Evolutionary conservation across 164 flowering plant genomes (phyloP).

Genomic region (Paratinospora sagittata): DNA sequence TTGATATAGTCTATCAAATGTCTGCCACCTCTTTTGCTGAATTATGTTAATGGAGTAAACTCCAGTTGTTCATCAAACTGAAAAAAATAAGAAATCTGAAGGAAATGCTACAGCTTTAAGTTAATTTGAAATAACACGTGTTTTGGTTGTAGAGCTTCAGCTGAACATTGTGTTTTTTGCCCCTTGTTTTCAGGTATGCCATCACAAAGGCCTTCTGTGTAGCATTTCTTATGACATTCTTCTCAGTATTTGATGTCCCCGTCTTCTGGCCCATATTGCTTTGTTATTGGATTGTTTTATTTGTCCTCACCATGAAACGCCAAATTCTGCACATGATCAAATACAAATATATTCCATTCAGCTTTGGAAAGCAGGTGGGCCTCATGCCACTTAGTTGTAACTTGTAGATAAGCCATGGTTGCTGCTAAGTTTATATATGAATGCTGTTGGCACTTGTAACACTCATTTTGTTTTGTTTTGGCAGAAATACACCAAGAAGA

Average conservation of each 20-base stretch:
- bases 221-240: constrained; percentile 36
- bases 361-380: constrained; percentile 43
- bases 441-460: neutral
- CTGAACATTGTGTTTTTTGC: neutral
- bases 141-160: neutral
- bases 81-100: too few species aligned
- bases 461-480: neutral
- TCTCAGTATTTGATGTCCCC: constrained; percentile 48
- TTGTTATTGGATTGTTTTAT: constrained; percentile 45
- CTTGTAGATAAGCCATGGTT: neutral
- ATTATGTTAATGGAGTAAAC: too few species aligned
- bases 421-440: neutral
- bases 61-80: too few species aligned
- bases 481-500: constrained; percentile 31
- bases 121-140: neutral
- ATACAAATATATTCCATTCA: constrained; percentile 40
- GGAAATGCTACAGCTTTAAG: too few species aligned
- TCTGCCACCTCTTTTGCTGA: too few species aligned
- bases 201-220: constrained; percentile 33
- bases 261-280: constrained; percentile 48
- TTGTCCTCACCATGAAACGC: constrained; percentile 47
- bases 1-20: too few species aligned
- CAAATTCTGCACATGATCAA: constrained; percentile 49
- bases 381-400: neutral
- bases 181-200: constrained; percentile 26